A percentile compares a stretch with the other conserved stretches of the same genome.
Evolutionary conservation across 192 early-diverging fungal genomes (phyloP).

Genomic region (Entomortierella parvispora): DNA sequence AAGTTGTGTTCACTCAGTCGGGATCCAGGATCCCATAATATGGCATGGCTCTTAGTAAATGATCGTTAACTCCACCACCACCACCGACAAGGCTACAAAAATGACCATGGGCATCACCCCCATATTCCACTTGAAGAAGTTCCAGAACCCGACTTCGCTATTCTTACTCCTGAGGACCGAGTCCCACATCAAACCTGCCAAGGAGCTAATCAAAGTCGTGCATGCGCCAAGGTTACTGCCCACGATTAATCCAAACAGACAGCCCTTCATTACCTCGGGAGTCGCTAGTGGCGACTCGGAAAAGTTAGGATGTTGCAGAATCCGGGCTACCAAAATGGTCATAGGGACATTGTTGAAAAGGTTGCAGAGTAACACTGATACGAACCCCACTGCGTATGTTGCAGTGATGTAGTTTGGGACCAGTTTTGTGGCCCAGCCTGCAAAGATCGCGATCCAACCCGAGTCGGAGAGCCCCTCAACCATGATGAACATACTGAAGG

Average conservation of each 20-base stretch:
- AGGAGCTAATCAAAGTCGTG: slow-evolving; percentile 73
- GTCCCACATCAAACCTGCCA: slow-evolving; percentile 81
- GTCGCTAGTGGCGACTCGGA: slow-evolving; percentile 39
- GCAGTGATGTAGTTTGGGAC: slow-evolving; percentile 65
- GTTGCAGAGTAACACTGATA: slow-evolving; percentile 77
- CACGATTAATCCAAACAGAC: slow-evolving; percentile 76
- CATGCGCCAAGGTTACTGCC: slow-evolving; percentile 89
- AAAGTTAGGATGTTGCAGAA: slow-evolving; percentile 75
- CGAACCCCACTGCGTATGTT: slow-evolving; percentile 67
- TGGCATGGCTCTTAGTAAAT: slow-evolving; percentile 5
- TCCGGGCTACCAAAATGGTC: slow-evolving; percentile 83
- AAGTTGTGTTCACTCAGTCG: too few species aligned
- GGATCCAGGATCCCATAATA: too few species aligned
- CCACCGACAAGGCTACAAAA: slow-evolving; percentile 51
- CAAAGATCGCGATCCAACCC: slow-evolving; percentile 78
- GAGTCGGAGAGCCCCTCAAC: slow-evolving; percentile 73
- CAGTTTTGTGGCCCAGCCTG: slow-evolving; percentile 61
- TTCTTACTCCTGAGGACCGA: slow-evolving; percentile 64
- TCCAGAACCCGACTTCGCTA: slow-evolving; percentile 53
- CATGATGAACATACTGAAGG: slow-evolving; percentile 88
- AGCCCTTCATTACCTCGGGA: slow-evolving; percentile 60
- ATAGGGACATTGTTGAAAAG: slow-evolving; percentile 88
- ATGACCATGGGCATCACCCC: slow-evolving; percentile 66
- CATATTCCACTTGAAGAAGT: slow-evolving; percentile 70
- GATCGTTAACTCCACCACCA: slow-evolving; percentile 63